Evolutionary conservation across 116 monocot genomes (phyloP), one percentile per base, ranked within the genome.

Genomic region (Trichopus zeylanicus): DNA sequence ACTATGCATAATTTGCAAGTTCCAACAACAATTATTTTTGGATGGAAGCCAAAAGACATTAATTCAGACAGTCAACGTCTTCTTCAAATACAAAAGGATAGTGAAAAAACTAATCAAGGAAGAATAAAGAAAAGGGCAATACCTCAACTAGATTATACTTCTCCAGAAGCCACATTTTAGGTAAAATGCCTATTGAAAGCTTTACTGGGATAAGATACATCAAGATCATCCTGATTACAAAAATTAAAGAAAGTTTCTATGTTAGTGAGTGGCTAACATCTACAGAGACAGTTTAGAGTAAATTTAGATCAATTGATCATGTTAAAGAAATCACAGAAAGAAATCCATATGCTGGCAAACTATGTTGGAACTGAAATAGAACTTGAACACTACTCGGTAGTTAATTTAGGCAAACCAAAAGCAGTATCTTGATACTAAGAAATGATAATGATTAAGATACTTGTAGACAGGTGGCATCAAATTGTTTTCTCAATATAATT

Each of bases 121-220:
- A 67, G 47, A 65, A 24, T 32, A 38, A 24, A 61, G 31, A 28
- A 25, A 3, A 66, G 24, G 11, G n/a, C 8, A 42, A 53, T 69
- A 94, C 94, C 94, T 94, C 94, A 66, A 68, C 11, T 21, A 94
- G 64, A 73, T 89, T 78, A 51, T 83, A 89, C 70, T 78, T 83
- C 33, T 80, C 78, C 22, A 94, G 22, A 58, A 89, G 80, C 26
- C 39, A 65, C 66, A 54, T 70, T 65, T 74, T 86, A n/a, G 94
- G 94, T 39, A 94, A 70, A 52, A 94, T 81, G 21, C 94, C 94
- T 35, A 94, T 53, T 11, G 94, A 94, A 60, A 94, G 78, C 78
- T 94, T 94, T 53, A 94, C 94, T 0, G 94, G 94, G 24, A 94
- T 72, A 30, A 94, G 80, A 65, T 89, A 94, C 75, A 89, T 94